Percentiles rank a stretch among this genome's conserved stretches.
Evolutionary conservation across 1,284 basidiomycete genomes (phyloP).

Genomic region (Ustilago lituana): DNA sequence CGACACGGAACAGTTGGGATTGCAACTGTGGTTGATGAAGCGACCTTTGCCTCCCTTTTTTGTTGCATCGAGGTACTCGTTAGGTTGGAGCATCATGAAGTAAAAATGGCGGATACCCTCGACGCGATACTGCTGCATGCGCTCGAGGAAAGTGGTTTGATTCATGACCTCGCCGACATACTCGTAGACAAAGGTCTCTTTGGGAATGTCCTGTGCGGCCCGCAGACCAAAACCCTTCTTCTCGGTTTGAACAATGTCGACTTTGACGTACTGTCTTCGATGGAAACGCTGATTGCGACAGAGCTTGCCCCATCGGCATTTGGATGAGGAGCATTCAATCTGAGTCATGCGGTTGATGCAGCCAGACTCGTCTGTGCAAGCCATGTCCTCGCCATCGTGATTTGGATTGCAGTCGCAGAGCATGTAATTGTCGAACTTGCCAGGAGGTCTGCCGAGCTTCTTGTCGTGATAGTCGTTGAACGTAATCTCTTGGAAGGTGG

Average conservation of each 20-base stretch:
- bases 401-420: conserved; percentile 58
- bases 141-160: conserved; percentile 84
- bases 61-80: conserved; percentile 99
- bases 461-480: conserved; percentile 89
- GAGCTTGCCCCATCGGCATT: conserved; percentile 82
- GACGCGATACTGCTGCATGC: conserved; percentile 91
- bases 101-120: conserved; percentile 97
- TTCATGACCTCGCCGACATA: conserved; percentile 97
- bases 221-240: conserved; percentile 95
- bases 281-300: conserved; percentile 93
- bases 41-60: conserved; percentile 95
- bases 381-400: conserved; percentile 63
- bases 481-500: conserved; percentile 78
- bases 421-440: conserved; percentile 76
- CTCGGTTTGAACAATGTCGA: conserved; percentile 91
- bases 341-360: conserved; percentile 98
- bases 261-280: conserved; percentile 81
- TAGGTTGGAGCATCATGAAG: conserved; percentile 99
- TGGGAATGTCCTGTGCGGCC: conserved; percentile 74
- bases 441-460: conserved; percentile 83
- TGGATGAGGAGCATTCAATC: conserved; percentile 88
- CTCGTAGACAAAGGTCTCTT: conserved; percentile 94
- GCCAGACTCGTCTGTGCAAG: conserved; percentile 88
- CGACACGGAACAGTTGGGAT: conserved; percentile 97
- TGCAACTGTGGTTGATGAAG: conserved; percentile 98